A percentile compares a stretch with the other conserved stretches of the same genome.
Evolutionary conservation across 208 protist species (phyloP).

Genomic region (Leptomonas seymouri): DNA sequence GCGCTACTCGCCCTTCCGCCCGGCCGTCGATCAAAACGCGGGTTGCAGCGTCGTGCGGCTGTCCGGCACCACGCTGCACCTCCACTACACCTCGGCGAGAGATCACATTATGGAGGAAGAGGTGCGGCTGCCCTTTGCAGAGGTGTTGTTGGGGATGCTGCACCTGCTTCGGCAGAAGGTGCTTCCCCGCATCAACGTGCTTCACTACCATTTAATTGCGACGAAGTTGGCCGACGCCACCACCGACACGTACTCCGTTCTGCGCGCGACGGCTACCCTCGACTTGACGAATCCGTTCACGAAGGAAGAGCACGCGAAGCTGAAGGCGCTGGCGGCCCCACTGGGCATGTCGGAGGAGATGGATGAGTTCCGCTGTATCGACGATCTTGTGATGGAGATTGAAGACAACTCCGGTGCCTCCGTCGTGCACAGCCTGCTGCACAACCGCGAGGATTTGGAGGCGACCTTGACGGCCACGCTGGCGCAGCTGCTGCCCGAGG

Average conservation of each 20-base stretch:
- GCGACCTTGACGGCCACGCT: constrained; percentile 82
- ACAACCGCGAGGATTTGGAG: constrained; percentile 80
- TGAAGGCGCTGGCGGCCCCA: constrained; percentile 63
- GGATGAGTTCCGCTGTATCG: constrained; percentile 59
- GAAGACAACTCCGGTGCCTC: constrained; percentile 52
- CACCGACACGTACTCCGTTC: constrained; percentile 26
- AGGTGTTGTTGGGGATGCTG: constrained; percentile 80
- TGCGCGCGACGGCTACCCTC: constrained; percentile 53
- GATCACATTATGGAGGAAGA: constrained; percentile 67
- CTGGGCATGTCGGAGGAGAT: constrained; percentile 69
- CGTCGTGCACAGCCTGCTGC: constrained; percentile 80
- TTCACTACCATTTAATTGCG: constrained; percentile 85
- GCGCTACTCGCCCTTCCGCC: constrained; percentile 68
- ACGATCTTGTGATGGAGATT: constrained; percentile 72
- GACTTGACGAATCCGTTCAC: constrained; percentile 75
- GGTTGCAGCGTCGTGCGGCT: constrained; percentile 80
- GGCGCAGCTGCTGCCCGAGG: constrained; percentile 82
- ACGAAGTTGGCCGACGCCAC: constrained; percentile 47
- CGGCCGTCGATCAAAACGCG: constrained; percentile 60
- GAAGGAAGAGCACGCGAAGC: constrained; percentile 47
- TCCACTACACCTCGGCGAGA: constrained; percentile 86
- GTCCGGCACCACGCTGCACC: constrained; percentile 71
- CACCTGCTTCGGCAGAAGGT: constrained; percentile 63
- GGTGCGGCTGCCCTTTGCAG: constrained; percentile 77
- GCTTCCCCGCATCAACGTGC: constrained; percentile 67